Evolutionary conservation across 768 basidiomycete species (phyloP), one percentile per base, ranked within the genome.

Genomic region (Basidioascus undulatus): DNA sequence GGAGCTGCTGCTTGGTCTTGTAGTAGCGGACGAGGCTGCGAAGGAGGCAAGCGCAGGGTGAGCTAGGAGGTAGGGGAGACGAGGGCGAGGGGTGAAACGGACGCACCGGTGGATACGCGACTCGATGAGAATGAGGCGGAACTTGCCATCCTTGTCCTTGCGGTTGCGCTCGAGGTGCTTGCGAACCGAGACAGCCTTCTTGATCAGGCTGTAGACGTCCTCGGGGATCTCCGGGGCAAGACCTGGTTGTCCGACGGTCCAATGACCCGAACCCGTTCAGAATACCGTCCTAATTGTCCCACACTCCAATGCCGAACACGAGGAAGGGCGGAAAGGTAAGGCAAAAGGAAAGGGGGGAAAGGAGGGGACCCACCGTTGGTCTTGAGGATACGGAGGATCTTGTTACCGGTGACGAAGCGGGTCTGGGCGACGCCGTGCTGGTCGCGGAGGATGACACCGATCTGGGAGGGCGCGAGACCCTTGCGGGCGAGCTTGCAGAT

Each of bases 201-300:
- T 94, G 73, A 96, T 77, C 62, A 92, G 76, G 72, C 84, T 77
- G 78, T 83, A 92, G 48, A 94, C 78, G 71, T 92, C 89, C 73
- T 98, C 89, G 53, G 89, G 89, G 67, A 96, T 81, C 64, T 74
- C 70, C 56, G 89, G 86, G 61, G 76, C 86, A 65, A 96, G 79
- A 65, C 82, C 86, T 89, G 42, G 19, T n/a, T n/a, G n/a, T n/a
- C n/a, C n/a, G n/a, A n/a, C n/a, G n/a, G n/a, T n/a, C n/a, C n/a
- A n/a, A n/a, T n/a, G n/a, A n/a, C n/a, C n/a, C n/a, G n/a, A n/a
- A n/a, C n/a, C n/a, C n/a, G n/a, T n/a, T n/a, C n/a, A n/a, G n/a
- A n/a, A n/a, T n/a, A n/a, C n/a, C n/a, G n/a, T n/a, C n/a, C n/a
- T n/a, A n/a, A n/a, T n/a, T n/a, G n/a, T n/a, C n/a, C n/a, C n/a